Base-by-base conservation (phyloP, 805 yeast species). In the Peterozyma xylosa region DNA sequence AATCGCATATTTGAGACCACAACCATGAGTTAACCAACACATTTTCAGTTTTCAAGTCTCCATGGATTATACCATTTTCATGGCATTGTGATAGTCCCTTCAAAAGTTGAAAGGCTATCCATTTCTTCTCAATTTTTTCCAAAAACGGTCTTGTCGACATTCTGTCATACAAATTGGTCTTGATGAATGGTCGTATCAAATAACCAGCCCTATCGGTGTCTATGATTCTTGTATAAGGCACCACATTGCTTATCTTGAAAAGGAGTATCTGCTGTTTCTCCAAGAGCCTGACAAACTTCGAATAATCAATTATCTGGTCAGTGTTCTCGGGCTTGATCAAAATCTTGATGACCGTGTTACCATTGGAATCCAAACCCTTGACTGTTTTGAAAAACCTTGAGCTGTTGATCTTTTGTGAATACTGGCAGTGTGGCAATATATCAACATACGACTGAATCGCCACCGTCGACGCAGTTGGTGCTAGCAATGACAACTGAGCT, bases 121-220 rank as follows among this genome's bases (percentile, higher is more conserved):
- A 93, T 50, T 73, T 73, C 59, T 88, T 84, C 59, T 93, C 98
- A 34, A 84, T 71, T 3, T 75, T 70, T 50, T 83, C 90, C 39
- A 91, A 65, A 59, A 90, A 91, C 1, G 98, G 99, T 36, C 98
- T 68, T 6, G 90, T 78, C 38, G 95, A 71, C 35, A 93, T 68
- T 47, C 97, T 67, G 56, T 93, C 98, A 58, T 89, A 89, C n/a
- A 90, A 65, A 55, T 86, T 90, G 41, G 83, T 79, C 52, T 81
- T 75, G 48, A 87, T 67, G 66, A 77, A 80, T 49, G 91, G 97
- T 43, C 99, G 74, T 40, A 91, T 78, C 38, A 91, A 60, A 64
- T 91, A 93, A 0, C 93, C 96, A 0, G 98, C 98, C 38, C 97
- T 70, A 42, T 85, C 95, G 0, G 96, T 87, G 55, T 90, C 96